Percentiles rank a stretch among this genome's conserved stretches.
phyloP scores from a whole-genome alignment of 148 eudicot genomes.

The Diospyros lotus region DNA sequence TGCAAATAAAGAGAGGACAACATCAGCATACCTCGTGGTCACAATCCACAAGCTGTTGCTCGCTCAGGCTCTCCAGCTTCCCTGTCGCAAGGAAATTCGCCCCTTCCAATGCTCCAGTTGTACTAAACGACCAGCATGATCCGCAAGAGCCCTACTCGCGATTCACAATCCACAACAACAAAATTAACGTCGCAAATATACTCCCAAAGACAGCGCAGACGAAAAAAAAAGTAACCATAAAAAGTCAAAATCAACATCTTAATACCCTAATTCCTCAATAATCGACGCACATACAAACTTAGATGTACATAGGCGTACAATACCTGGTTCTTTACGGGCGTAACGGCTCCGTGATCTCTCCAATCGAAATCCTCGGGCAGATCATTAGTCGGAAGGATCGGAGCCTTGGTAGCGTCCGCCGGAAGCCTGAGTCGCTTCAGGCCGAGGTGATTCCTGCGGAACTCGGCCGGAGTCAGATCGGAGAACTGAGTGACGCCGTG shows the following conservation, averaged over 20 bases:
- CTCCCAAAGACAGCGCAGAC: not conserved
- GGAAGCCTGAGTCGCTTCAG: slow-evolving; percentile 35
- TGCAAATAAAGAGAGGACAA: not conserved
- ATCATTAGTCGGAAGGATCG: slow-evolving; percentile 41
- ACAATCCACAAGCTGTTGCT: slow-evolving; percentile 95
- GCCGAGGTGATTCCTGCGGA: slow-evolving; percentile 37
- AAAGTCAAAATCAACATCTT: not conserved
- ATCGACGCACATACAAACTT: not conserved
- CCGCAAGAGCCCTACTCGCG: slow-evolving; percentile 76
- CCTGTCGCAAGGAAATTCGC: slow-evolving; percentile 81
- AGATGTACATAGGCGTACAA: not conserved
- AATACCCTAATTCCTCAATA: not conserved
- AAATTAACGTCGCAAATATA: not conserved
- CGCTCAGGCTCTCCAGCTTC: slow-evolving; percentile 85
- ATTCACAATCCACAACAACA: not conserved
- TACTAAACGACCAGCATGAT: slow-evolving; percentile 94
- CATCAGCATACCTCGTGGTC: slow-evolving; percentile 71
- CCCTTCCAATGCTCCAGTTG: slow-evolving; percentile 97
- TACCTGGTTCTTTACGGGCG: slow-evolving; percentile 63
- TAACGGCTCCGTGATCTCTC: slow-evolving; percentile 60
- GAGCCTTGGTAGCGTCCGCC: slow-evolving; percentile 46
- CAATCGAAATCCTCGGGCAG: slow-evolving; percentile 53
- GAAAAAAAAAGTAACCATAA: not conserved
- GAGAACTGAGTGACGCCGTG: slow-evolving; percentile 72
- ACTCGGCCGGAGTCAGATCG: slow-evolving; percentile 51